These are phyloP conservation scores for Mycosphaerella sp. DNA, from an alignment of 2,329 filamentous ascomycete species.

Conservation along the genomic window DNA sequence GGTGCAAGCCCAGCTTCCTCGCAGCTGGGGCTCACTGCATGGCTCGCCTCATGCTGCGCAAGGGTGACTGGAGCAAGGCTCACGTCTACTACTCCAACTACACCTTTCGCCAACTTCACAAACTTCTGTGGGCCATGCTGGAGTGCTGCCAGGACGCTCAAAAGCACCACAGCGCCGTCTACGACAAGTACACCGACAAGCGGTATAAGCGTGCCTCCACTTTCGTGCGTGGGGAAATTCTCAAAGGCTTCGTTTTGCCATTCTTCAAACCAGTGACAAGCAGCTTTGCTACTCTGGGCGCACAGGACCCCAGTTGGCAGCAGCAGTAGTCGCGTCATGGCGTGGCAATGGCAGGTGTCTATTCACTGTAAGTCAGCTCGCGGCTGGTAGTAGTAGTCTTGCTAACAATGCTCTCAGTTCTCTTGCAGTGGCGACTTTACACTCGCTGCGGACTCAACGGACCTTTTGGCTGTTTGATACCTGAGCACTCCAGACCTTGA, in stretches of 20 bases:
- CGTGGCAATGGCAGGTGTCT: background rate
- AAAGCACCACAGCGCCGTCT: constrained; percentile 80
- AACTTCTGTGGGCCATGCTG: constrained; percentile 68
- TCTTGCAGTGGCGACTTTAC: constrained; percentile 15
- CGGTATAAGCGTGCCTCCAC: constrained; percentile 78
- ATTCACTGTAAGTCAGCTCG: constrained; percentile 5
- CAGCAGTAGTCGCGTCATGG: constrained; percentile 11
- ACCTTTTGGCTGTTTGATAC: constrained; percentile 12
- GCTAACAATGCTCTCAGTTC: background rate
- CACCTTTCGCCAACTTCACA: constrained; percentile 75
- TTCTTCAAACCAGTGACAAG: constrained; percentile 6
- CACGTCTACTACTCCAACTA: constrained; percentile 94
- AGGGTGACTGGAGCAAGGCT: constrained; percentile 77
- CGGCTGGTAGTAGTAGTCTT: background rate
- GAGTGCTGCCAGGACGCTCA: constrained; percentile 79
- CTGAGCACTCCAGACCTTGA: constrained; percentile 11
- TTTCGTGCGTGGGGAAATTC: constrained; percentile 70
- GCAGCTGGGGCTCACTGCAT: constrained; percentile 90
- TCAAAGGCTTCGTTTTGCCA: constrained; percentile 52
- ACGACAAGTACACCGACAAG: constrained; percentile 83
- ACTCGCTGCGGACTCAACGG: constrained; percentile 13
- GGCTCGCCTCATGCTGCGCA: constrained; percentile 78
- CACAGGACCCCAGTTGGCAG: constrained; percentile 18
- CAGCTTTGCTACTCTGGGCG: constrained; percentile 15
- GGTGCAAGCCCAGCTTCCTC: constrained; percentile 79